Percentiles rank a stretch among this genome's conserved stretches.
Conservation (phyloP, 2,329 filamentous ascomycete species). For the Trichoderma breve region DNA sequence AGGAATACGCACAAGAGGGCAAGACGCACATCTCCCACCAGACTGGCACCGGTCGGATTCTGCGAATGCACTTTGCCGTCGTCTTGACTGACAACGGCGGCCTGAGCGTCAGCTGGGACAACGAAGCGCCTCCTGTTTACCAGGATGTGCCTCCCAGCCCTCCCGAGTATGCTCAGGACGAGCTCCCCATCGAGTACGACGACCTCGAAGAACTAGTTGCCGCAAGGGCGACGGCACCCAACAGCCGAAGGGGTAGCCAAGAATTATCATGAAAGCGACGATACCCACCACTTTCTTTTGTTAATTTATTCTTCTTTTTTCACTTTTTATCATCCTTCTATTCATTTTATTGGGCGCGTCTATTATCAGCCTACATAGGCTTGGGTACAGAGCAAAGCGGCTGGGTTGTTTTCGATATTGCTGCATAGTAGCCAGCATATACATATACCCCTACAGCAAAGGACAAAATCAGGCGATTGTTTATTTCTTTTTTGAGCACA, state of each 20-base stretch:
- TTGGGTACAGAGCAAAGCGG: background rate
- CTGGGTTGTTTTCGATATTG: conserved; percentile 5
- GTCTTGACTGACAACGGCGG: conserved; percentile 79
- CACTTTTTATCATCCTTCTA: background rate
- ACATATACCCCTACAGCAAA: conserved; percentile 11
- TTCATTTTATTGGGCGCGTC: background rate
- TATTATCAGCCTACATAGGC: background rate
- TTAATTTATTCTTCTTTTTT: background rate
- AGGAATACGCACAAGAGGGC: conserved; percentile 77
- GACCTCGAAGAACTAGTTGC: conserved; percentile 37
- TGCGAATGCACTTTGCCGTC: conserved; percentile 87
- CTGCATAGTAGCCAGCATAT: background rate
- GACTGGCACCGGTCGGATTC: conserved; percentile 84
- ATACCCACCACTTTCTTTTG: background rate
- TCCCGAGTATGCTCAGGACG: conserved; percentile 58
- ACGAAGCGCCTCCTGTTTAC: conserved; percentile 91
- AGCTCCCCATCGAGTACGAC: conserved; percentile 40
- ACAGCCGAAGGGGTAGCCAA: conserved; percentile 20
- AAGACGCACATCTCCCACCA: conserved; percentile 70
- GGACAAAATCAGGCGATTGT: background rate
- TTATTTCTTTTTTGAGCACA: background rate
- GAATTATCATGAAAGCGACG: conserved; percentile 2
- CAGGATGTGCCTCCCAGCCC: conserved; percentile 88
- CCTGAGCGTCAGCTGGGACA: conserved; percentile 93
- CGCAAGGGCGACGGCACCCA: conserved; percentile 18